These are phyloP conservation scores for Lactifluus subvellereus DNA, from an alignment of 768 basidiomycete genomes.

Conservation along the genomic window DNA sequence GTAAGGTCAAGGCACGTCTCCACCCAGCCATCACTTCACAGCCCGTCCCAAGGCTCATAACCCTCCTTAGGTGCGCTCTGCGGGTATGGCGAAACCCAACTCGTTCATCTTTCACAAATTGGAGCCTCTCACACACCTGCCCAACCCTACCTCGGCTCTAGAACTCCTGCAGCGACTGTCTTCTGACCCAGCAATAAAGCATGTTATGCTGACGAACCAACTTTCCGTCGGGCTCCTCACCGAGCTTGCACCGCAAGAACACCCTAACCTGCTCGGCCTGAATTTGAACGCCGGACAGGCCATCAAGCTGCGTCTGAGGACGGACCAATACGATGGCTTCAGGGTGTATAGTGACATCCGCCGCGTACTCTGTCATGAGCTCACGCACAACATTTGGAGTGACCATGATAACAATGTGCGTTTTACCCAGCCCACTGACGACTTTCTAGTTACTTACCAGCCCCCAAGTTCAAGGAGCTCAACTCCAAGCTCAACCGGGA, in stretches of 20 bases:
- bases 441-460: neutral
- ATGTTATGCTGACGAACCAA: conserved; percentile 65
- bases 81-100: conserved; percentile 35
- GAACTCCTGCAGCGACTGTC: conserved; percentile 52
- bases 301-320: conserved; percentile 65
- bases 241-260: conserved; percentile 74
- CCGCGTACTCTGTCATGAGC: conserved; percentile 68
- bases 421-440: conserved; percentile 10
- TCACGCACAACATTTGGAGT: conserved; percentile 69
- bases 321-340: conserved; percentile 68
- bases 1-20: conserved; percentile 48
- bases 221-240: conserved; percentile 66
- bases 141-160: conserved; percentile 52
- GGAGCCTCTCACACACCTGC: conserved; percentile 57
- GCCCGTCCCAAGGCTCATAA: neutral
- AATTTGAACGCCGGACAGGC: conserved; percentile 57
- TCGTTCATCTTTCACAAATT: conserved; percentile 61
- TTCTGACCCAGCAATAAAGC: conserved; percentile 62
- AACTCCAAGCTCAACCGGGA: conserved; percentile 72
- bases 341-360: conserved; percentile 58
- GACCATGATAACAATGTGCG: conserved; percentile 70
- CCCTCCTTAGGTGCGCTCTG: conserved; percentile 49
- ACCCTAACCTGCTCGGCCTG: conserved; percentile 61
- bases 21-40: neutral
- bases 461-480: conserved; percentile 62